Evolutionary conservation across 768 basidiomycete genomes (phyloP), one percentile per base, ranked within the genome.

Genomic region (Calocybe cyanea): DNA sequence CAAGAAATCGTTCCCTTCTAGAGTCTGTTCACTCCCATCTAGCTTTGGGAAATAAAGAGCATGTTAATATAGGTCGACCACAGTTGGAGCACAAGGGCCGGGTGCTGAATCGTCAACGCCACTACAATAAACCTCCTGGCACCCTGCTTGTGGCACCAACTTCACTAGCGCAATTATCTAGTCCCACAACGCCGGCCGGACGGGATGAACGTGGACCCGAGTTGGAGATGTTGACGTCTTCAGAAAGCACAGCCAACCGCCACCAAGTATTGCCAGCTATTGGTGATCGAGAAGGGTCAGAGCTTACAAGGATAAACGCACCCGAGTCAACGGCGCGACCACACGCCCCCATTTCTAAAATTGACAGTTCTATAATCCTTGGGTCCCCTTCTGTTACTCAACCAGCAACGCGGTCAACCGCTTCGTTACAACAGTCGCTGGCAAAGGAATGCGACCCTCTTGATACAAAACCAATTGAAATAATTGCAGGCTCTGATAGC

Each of bases 21-120:
- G 70, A 76, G 43, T 71, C 76, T 11, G 68, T 81, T 3, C 73
- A 71, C 32, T 72, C 73, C 1, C 68, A 80, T 56, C 70, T 81
- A 39, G 51, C 53, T 23, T 24, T 37, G n/a, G 46, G 31, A 13
- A 34, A 25, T 4, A 45, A 40, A 19, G 18, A 31, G 2, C 35
- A 15, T 14, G 7, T 11, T 2, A n/a, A 25, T 24, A 28, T 31
- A 18, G 25, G 14, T 24, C 20, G 31, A 30, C 28, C 21, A 17
- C 37, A 34, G 30, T 37, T 41, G 18, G 37, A 38, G 38, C 35
- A 33, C 21, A 30, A 31, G 17, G 21, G 11, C 19, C 15, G 34
- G 24, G 8, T 24, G 32, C 30, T 41, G 32, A 38, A 38, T 18
- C 28, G 39, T 14, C 36, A 41, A 41, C 38, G 32, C 41, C 45